Base-by-base conservation (phyloP, 2,329 filamentous ascomycete species). In the Fusarium sp. region DNA sequence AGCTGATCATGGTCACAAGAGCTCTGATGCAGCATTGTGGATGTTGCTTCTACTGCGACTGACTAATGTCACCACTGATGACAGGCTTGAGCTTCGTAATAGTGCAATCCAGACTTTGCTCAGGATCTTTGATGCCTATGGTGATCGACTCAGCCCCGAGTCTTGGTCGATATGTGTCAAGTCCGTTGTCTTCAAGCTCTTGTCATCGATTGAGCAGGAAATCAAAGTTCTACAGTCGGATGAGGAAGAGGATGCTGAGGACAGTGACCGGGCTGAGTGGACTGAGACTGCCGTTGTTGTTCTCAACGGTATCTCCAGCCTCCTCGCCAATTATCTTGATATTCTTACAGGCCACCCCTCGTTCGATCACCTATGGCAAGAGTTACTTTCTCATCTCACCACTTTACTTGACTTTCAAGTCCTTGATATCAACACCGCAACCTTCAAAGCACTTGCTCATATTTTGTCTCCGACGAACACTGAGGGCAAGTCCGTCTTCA, bases 81-180 rank as follows among this genome's bases (percentile, higher is more conserved):
- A 90, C 42, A 88, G 93, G 52, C 84, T 93, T 6, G 94, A 97
- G 79, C 86, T 96, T 48, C 89, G 94, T 48, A 96, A 96, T 77
- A 95, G 93, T 85, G 94, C 95, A 3, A 93, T 98, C 28, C 96
- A 98, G 81, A 98, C 96, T 0, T 85, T 98, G 8, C 88, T 98
- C 63, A 90, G 95, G 51, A 98, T 98, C 26, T 95, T 98, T 72
- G 95, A 98, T 80, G 95, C 94, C 3, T 97, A 97, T 72, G 94
- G 94, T 17, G 93, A 95, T 74, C 92, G 93, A 60, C 86, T 98
- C 9, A 91, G 89, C 45, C 87, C 94, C 0, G 90, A 93, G 78
- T 92, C 93, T 1, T 98, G 95, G 95, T 91, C 92, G 54, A 87
- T 96, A 34, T 96, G 95, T 76, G 89, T 98, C 62, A 91, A 93